Conservation (phyloP, 345 rosid species). For the Brassica nigra region DNA sequence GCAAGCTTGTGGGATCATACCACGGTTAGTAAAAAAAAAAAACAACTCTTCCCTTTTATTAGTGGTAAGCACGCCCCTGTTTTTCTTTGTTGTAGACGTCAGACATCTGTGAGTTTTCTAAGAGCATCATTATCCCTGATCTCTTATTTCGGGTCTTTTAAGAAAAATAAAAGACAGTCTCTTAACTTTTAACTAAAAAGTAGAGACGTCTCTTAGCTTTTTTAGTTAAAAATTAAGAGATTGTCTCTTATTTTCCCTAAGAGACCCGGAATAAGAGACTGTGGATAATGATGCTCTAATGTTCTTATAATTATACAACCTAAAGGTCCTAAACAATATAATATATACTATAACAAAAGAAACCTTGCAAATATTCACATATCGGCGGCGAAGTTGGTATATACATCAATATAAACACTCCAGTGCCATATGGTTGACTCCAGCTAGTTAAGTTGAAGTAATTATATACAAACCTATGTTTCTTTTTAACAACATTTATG, state of each 20-base stretch:
- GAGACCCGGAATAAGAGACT: too few species aligned
- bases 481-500: not conserved
- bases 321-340: not conserved
- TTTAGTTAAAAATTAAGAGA: too few species aligned
- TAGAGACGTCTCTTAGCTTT: too few species aligned
- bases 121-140: too few species aligned
- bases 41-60: not conserved
- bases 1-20: too few species aligned
- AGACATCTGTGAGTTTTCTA: not conserved
- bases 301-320: not conserved
- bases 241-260: too few species aligned
- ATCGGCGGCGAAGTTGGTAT: slow-evolving; percentile 34
- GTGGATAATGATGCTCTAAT: too few species aligned
- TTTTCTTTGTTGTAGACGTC: not conserved
- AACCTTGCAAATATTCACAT: not conserved
- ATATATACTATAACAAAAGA: not conserved
- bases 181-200: too few species aligned
- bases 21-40: too few species aligned
- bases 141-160: too few species aligned
- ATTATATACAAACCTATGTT: not conserved
- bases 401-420: slow-evolving; percentile 9
- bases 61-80: not conserved
- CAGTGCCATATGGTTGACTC: slow-evolving; percentile 25
- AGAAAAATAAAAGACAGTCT: too few species aligned
- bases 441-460: slow-evolving; percentile 17